These are phyloP conservation scores for Aspergillus diversus DNA, from an alignment of 495 filamentous ascomycete genomes.

Conservation along the genomic window DNA sequence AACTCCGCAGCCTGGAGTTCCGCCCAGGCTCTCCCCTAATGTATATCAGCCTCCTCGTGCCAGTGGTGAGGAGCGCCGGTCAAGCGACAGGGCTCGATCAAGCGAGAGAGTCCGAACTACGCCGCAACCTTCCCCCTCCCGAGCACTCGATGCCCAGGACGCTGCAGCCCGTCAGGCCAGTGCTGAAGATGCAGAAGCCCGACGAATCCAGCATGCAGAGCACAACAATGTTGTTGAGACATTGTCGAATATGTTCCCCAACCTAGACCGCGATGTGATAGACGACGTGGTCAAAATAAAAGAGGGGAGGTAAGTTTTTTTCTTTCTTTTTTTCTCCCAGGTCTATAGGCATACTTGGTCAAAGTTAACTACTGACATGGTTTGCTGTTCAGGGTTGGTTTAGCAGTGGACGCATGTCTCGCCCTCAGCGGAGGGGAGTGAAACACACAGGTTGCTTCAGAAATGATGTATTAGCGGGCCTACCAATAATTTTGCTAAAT, in stretches of 20 bases:
- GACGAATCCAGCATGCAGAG: constrained; percentile 80
- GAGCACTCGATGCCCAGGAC: constrained; percentile 68
- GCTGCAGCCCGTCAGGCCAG: constrained; percentile 93
- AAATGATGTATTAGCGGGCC: constrained; percentile 4
- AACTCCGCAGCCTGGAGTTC: constrained; percentile 60
- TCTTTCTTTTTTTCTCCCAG: background rate
- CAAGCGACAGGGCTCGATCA: constrained; percentile 28
- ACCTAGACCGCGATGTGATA: constrained; percentile 87
- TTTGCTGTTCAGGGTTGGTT: constrained; percentile 66
- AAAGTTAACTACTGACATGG: constrained; percentile 18
- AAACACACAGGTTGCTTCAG: constrained; percentile 21
- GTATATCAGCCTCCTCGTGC: constrained; percentile 54
- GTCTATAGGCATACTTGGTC: background rate
- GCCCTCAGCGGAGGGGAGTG: constrained; percentile 63
- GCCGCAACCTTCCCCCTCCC: constrained; percentile 35
- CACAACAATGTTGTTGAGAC: constrained; percentile 91
- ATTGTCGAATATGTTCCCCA: constrained; percentile 89
- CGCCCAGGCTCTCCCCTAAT: constrained; percentile 62
- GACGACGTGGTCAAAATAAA: constrained; percentile 92
- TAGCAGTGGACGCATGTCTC: constrained; percentile 90
- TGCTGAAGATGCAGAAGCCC: constrained; percentile 88
- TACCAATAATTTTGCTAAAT: background rate
- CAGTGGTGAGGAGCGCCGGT: constrained; percentile 44
- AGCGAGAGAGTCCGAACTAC: constrained; percentile 46
- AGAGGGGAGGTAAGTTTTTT: constrained; percentile 73